Evolutionary conservation across 768 basidiomycete species (phyloP), one percentile per base, ranked within the genome.

Genomic region (Multifurca ochricompacta): DNA sequence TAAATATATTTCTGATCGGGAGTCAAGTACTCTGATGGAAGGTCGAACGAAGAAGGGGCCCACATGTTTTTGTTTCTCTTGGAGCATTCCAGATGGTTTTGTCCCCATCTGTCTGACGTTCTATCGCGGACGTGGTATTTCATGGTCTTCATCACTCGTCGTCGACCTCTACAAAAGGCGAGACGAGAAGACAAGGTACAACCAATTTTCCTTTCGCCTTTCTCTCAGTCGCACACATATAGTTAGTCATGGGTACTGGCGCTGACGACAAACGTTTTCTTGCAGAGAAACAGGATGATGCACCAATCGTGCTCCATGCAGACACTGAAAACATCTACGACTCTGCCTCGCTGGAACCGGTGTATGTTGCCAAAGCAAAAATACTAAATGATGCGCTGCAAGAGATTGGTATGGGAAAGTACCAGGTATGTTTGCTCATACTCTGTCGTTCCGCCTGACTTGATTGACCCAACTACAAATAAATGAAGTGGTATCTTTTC

Each of bases 401-500:
- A 61, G 74, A 77, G 31, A 77, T 80, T 18, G 78, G 78, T 1
- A 80, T 80, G 77, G 79, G 78, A 6, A 74, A 66, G 57, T 80
- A 80, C 55, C 79, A 79, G 71, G 77, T 73, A 43, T 16, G 69
- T 53, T 16, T 40, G 21, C 30, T 32, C 18, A n/a, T 43, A 19
- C 8, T 6, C 23, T 4, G 10, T n/a, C 23, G 3, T n/a, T 51
- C 41, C n/a, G n/a, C n/a, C n/a, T n/a, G n/a, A n/a, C 31, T n/a
- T 10, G 13, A 10, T 23, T n/a, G n/a, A n/a, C 48, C 10, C 13
- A 3, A 25, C 13, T 8, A 19, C 1, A 23, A 16, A 45, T 27
- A 3, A 18, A n/a, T n/a, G n/a, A 54, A 85, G 82, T 83, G 79
- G 71, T 68, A 71, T 55, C 65, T 87, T 42, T 86, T 87, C 65